Conservation (phyloP, 108 stramenopile genomes). For the Skeletonema grethae region DNA sequence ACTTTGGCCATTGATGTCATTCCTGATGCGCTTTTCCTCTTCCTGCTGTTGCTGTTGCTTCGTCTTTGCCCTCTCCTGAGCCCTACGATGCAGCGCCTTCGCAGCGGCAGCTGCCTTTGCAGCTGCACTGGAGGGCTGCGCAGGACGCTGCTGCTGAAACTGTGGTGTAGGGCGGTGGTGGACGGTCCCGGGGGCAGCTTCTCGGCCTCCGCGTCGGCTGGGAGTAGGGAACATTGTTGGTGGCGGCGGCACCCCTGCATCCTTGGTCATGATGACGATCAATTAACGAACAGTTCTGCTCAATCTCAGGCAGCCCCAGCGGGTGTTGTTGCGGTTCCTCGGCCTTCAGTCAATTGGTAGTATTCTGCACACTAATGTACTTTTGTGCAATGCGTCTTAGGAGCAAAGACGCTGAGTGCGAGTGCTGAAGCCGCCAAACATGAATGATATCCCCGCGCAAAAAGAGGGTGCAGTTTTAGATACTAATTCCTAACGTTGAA, state of each 20-base stretch:
- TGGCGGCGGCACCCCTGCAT: neutral
- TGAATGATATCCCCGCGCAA: no score
- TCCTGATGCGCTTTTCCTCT: neutral
- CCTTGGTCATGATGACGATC: constrained; percentile 1
- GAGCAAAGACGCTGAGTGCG: no score
- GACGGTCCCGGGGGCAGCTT: neutral
- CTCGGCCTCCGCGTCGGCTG: constrained; percentile 1
- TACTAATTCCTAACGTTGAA: no score
- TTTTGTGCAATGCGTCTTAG: neutral
- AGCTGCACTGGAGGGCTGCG: constrained; percentile 38
- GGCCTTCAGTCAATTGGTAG: neutral
- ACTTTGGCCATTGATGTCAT: neutral
- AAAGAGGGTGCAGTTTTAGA: no score
- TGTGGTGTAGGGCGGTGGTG: constrained; percentile 3
- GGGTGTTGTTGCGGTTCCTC: neutral
- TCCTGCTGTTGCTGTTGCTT: constrained; percentile 18
- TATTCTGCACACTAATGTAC: neutral
- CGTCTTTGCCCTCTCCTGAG: constrained; percentile 26
- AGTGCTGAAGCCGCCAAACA: no score
- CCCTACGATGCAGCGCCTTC: constrained; percentile 42
- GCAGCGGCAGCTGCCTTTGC: constrained; percentile 48
- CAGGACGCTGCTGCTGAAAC: constrained; percentile 1
- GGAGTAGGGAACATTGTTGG: neutral
- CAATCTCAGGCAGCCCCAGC: neutral
- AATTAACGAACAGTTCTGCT: neutral